Evolutionary conservation across 208 protist genomes (phyloP).

Genomic region (Leishmania tropica): DNA sequence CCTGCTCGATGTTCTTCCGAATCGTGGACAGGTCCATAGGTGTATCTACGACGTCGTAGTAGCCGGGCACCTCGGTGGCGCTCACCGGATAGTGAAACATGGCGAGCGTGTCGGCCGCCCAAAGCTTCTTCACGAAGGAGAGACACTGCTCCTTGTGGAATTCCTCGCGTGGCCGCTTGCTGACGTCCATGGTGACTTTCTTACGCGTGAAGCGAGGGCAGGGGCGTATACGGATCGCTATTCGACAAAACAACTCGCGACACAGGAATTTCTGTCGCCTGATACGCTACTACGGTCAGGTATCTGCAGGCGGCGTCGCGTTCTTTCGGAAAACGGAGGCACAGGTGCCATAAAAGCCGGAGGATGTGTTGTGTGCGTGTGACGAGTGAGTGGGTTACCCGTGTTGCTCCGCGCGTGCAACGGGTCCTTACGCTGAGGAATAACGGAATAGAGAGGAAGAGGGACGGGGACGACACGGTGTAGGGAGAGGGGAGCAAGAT

Average conservation of each 20-base stretch:
- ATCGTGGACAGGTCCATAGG: conserved; percentile 89
- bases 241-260: background rate
- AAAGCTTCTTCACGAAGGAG: conserved; percentile 67
- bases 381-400: background rate
- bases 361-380: background rate
- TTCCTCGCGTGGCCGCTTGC: conserved; percentile 42
- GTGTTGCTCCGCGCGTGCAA: background rate
- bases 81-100: conserved; percentile 92
- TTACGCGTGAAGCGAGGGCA: background rate
- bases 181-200: conserved; percentile 7
- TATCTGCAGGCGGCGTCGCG: background rate
- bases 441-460: background rate
- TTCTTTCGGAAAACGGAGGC: background rate
- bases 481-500: background rate
- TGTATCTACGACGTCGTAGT: conserved; percentile 59
- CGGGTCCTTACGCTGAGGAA: background rate
- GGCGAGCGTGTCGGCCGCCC: conserved; percentile 72
- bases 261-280: background rate
- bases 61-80: conserved; percentile 73
- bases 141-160: conserved; percentile 67
- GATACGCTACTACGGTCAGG: background rate
- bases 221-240: background rate
- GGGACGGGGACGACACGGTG: background rate
- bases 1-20: conserved; percentile 57
- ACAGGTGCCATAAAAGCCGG: background rate